Base-by-base conservation (phyloP, 768 basidiomycete species). In the Gautieria morchelliformis region DNA sequence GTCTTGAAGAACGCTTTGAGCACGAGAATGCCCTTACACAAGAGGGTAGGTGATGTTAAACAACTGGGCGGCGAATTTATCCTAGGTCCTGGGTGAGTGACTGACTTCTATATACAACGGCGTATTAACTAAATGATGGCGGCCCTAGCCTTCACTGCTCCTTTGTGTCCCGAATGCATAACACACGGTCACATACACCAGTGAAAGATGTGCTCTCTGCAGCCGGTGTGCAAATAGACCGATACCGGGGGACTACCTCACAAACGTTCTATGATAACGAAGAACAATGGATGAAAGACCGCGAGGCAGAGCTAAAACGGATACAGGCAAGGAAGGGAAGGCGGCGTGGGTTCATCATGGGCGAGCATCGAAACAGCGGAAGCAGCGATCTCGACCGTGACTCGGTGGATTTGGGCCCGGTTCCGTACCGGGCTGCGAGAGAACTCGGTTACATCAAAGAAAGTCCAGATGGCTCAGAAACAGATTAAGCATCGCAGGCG, bases 11-110 rank as follows among this genome's bases (percentile, higher is more conserved):
- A 85, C 59, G 85, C 86, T 2, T 65, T 92, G 50, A 80, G 80
- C 58, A 80, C 82, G 27, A 81, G 84, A 24, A 86, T 94, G 84
- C 89, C 89, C 0, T 74, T 90, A 14, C 88, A 87, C 82, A 85
- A 85, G 71, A 81, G 80, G 59, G 86, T 84, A 3, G 91, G 91
- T 0, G 84, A 92, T 63, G 68, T 83, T 44, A 70, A 77, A 42
- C 90, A 94, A 69, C 74, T 95, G 19, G 93, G 93, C 10, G 94
- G 93, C 22, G 94, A 97, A 72, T 94, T 95, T 65, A 78, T 88
- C 24, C 74, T 88, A 15, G 81, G 80, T 14, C 81, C 82, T 9
- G 82, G 80, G 80, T 82, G 60, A 60, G 76, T 65, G 10, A 11
- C 15, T 27, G 27, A 14, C 19, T 20, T 20, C 2, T 9, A 20